Base-by-base conservation (phyloP, 805 yeast species). In the Wickerhamiella alocasiicola region DNA sequence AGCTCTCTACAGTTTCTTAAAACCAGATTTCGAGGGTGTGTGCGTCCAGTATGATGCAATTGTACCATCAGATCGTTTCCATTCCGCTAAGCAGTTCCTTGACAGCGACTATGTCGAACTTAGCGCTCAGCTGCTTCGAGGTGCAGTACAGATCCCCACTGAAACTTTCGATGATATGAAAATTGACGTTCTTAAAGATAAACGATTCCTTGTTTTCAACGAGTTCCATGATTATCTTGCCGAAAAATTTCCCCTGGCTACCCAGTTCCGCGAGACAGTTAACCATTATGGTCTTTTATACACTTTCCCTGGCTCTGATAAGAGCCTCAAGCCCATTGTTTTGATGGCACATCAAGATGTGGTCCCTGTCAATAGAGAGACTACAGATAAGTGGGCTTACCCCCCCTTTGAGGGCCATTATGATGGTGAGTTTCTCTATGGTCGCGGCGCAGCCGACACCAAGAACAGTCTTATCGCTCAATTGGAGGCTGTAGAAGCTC, bases 341-440 rank as follows among this genome's bases (percentile, higher is more conserved):
- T 61, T 79, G 35, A 70, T 77, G 47, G 84, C 85, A 2, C 91
- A 81, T 55, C 78, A 72, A 56, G 88, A 80, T 52, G 80, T 76
- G 6, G 91, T 81, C 26, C 88, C 91, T 1, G 76, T 78, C 7
- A 78, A 74, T 49, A 52, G 59, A 18, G 69, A 41, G 31, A 72
- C 81, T 0, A 54, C 65, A 43, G 60, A 54, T 29, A 62, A 70
- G 43, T 81, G 88, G 88, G 59, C 57, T 1, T 63, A 70, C 52
- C 74, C 74, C 5, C 91, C 91, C 9, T 77, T 73, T 44, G 54
- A 62, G 12, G 81, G 78, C 12, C 62, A 67, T 49, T 79, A 62
- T 55, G 88, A 81, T 51, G 82, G 81, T 18, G 63, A 66, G 21
- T 61, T 54, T 31, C 49, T 81, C 3, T 78, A 71, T 66, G 93